Evolutionary conservation across 2,329 filamentous ascomycete species (phyloP).

Genomic region (Sarocladium brachiariae): DNA sequence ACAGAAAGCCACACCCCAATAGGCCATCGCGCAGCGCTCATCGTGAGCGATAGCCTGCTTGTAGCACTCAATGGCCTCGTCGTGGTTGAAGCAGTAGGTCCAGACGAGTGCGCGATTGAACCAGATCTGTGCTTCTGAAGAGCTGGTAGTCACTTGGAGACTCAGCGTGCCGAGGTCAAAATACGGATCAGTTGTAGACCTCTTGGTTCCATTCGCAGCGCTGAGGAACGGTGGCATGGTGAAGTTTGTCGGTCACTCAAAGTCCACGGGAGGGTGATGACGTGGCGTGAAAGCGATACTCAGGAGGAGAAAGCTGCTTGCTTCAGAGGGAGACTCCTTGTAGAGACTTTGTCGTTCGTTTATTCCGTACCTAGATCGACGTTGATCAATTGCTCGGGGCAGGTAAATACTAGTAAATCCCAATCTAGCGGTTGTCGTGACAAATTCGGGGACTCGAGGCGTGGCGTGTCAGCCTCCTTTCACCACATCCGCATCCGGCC

Average conservation of each 20-base stretch:
- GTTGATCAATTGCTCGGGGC: no score
- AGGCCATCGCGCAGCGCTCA: conserved; percentile 36
- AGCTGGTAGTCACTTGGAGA: conserved; percentile 38
- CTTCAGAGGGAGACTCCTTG: no score
- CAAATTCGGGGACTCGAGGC: no score
- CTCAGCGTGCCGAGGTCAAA: conserved; percentile 40
- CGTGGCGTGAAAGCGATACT: no score
- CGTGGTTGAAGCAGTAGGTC: conserved; percentile 56
- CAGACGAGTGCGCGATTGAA: conserved; percentile 51
- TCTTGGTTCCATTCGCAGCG: not conserved
- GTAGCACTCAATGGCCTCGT: conserved; percentile 46
- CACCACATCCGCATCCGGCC: no score
- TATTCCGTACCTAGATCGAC: no score
- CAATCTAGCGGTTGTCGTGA: no score
- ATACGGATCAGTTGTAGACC: conserved; percentile 12
- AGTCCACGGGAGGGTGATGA: not conserved
- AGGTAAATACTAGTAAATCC: no score
- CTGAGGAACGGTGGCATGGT: not conserved
- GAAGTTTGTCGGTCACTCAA: not conserved
- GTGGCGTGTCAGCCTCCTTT: no score
- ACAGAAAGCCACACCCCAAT: conserved; percentile 49
- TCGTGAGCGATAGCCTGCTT: conserved; percentile 37
- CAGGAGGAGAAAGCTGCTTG: no score
- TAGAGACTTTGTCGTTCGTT: no score
- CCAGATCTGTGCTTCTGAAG: conserved; percentile 41